Percentiles rank a stretch among this genome's conserved stretches.
phyloP scores from a whole-genome alignment of 1,284 basidiomycete genomes.

The Heterobasidion parviporum region DNA sequence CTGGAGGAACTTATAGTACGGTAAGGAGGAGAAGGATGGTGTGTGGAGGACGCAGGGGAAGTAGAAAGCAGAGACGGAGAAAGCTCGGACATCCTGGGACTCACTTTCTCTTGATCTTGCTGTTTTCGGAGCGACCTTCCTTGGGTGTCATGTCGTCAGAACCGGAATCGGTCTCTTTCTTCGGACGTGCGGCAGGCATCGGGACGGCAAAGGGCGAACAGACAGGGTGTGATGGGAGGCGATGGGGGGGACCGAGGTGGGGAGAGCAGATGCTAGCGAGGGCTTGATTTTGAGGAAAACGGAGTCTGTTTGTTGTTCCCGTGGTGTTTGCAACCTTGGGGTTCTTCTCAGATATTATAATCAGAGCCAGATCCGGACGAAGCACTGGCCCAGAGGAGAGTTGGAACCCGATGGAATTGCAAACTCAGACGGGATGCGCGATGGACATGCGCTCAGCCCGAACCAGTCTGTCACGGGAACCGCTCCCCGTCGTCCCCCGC shows the following conservation, averaged over 20 bases:
- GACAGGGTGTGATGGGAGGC: conserved; percentile 20
- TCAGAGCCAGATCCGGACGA: conserved; percentile 13
- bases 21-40: not conserved
- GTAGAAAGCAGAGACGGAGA: conserved; percentile 19
- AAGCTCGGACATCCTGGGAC: conserved; percentile 24
- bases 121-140: conserved; percentile 49
- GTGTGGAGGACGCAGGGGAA: conserved; percentile 7
- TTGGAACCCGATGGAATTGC: conserved; percentile 4
- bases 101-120: conserved; percentile 68
- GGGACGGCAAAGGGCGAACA: conserved; percentile 20
- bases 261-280: conserved; percentile 7
- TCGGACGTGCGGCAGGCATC: conserved; percentile 60
- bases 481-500: too few relatives aligned
- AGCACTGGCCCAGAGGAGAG: not conserved
- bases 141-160: conserved; percentile 48
- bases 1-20: not conserved
- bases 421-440: not conserved
- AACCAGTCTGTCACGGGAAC: conserved; percentile 1
- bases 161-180: conserved; percentile 54
- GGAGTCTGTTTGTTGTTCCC: conserved; percentile 10
- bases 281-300: conserved; percentile 10
- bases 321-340: conserved; percentile 7
- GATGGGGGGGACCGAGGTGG: conserved; percentile 9
- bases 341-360: conserved; percentile 11
- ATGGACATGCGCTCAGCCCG: not conserved